phyloP scores from a whole-genome alignment of 2,329 filamentous ascomycete species.

The Calonectria pauciramosa region DNA sequence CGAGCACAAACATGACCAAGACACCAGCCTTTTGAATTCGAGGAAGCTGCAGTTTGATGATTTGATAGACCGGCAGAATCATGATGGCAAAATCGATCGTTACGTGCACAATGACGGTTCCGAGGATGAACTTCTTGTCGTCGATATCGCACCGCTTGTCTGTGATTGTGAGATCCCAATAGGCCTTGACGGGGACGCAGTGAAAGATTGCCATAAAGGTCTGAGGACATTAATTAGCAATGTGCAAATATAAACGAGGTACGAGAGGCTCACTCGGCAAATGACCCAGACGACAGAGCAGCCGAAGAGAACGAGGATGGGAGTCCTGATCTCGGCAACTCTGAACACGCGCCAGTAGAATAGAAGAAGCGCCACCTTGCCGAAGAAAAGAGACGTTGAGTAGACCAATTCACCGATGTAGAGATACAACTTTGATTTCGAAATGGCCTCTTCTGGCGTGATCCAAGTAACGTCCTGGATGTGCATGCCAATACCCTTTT shows the following conservation, averaged over 20 bases:
- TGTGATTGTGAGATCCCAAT: constrained; percentile 32
- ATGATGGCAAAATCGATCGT: constrained; percentile 50
- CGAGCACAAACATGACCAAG: constrained; percentile 47
- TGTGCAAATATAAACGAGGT: rapidly evolving
- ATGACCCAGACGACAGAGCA: constrained; percentile 48
- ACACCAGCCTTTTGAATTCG: constrained; percentile 45
- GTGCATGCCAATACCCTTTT: constrained; percentile 38
- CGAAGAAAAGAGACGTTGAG: constrained; percentile 46
- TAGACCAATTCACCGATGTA: constrained; percentile 47
- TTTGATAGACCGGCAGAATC: constrained; percentile 47
- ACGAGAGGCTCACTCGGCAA: constrained; percentile 37
- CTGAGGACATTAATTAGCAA: constrained; percentile 33
- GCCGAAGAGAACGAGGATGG: constrained; percentile 41
- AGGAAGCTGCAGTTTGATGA: constrained; percentile 47
- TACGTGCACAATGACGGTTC: constrained; percentile 48
- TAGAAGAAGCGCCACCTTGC: constrained; percentile 46
- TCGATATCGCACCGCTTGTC: constrained; percentile 35
- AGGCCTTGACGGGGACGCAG: constrained; percentile 33
- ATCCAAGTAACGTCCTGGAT: constrained; percentile 25
- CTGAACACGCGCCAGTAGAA: constrained; percentile 52
- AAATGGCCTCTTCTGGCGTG: constrained; percentile 23
- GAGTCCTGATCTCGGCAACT: constrained; percentile 41
- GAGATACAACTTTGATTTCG: constrained; percentile 25
- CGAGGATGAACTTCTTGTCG: constrained; percentile 51
- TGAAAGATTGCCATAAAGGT: constrained; percentile 38